Percentiles rank a stretch among this genome's conserved stretches.
Conservation (phyloP, 306 rosid species). For the Quercus glauca region DNA sequence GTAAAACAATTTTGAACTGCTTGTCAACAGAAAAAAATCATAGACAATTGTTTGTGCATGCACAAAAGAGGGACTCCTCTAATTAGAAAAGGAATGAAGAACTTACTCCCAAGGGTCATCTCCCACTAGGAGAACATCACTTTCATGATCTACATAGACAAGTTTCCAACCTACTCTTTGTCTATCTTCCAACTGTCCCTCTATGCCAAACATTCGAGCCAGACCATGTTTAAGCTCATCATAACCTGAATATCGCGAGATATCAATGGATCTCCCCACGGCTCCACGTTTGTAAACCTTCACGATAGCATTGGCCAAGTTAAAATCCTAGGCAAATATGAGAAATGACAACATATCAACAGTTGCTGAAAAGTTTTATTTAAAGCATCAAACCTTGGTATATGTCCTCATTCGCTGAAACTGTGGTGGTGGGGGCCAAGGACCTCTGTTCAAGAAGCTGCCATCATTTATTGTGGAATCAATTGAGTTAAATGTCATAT, state of each 20-base stretch:
- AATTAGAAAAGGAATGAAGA: slow-evolving; percentile 9
- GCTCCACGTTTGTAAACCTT: slow-evolving; percentile 99
- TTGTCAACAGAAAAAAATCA: neutral
- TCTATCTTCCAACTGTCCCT: slow-evolving; percentile 87
- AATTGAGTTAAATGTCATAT: slow-evolving; percentile 79
- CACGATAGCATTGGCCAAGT: slow-evolving; percentile 15
- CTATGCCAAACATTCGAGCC: slow-evolving; percentile 91
- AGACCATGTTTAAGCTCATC: slow-evolving; percentile 89
- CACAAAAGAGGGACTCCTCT: neutral
- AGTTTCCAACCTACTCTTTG: slow-evolving; percentile 94
- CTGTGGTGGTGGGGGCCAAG: slow-evolving; percentile 77
- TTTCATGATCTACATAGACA: slow-evolving; percentile 94
- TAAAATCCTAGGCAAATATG: neutral
- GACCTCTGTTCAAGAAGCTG: slow-evolving; percentile 58
- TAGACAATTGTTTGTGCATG: neutral
- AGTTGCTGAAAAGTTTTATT: neutral
- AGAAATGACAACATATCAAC: neutral
- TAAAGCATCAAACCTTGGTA: slow-evolving; percentile 68
- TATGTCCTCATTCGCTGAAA: slow-evolving; percentile 88
- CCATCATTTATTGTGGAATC: slow-evolving; percentile 77
- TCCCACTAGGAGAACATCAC: slow-evolving; percentile 85
- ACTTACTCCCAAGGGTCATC: slow-evolving; percentile 99
- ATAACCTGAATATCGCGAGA: slow-evolving; percentile 75
- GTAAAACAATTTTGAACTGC: neutral
- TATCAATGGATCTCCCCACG: slow-evolving; percentile 96